Evolutionary conservation across 2,329 filamentous ascomycete species (phyloP).

Genomic region (Aureobasidium sp.): DNA sequence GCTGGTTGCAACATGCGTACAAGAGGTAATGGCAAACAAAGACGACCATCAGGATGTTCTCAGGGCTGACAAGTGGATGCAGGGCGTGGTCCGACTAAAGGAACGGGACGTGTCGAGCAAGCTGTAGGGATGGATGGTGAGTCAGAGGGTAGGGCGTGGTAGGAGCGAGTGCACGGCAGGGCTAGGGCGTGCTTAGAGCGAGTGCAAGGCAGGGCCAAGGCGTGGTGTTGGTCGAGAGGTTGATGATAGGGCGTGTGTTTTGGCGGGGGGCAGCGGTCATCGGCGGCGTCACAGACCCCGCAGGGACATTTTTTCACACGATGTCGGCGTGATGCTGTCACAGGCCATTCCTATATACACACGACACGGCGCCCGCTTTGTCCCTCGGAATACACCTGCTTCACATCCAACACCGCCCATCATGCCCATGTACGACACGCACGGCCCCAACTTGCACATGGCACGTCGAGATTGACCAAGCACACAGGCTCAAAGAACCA

Average conservation of each 20-base stretch:
- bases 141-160: neutral
- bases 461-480: neutral
- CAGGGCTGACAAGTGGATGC: conserved; percentile 19
- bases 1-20: conserved; percentile 70
- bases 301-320: conserved; percentile 10
- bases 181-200: neutral
- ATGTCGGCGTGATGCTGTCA: conserved; percentile 8
- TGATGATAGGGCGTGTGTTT: neutral
- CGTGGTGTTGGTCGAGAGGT: neutral
- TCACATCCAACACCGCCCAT: neutral
- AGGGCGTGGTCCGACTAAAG: conserved; percentile 49
- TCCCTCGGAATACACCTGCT: neutral
- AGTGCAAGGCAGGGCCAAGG: neutral
- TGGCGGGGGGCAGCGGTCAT: neutral
- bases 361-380: neutral
- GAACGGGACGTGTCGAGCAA: conserved; percentile 22
- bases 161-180: neutral
- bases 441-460: neutral
- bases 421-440: conserved; percentile 18
- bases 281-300: neutral
- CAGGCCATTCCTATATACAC: neutral
- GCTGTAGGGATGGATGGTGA: neutral
- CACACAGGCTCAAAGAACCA: conserved; percentile 58
- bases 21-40: conserved; percentile 51
- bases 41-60: neutral